Evolutionary conservation across 345 rosid genomes (phyloP), one percentile per base, ranked within the genome.

Genomic region (Psidium guajava): DNA sequence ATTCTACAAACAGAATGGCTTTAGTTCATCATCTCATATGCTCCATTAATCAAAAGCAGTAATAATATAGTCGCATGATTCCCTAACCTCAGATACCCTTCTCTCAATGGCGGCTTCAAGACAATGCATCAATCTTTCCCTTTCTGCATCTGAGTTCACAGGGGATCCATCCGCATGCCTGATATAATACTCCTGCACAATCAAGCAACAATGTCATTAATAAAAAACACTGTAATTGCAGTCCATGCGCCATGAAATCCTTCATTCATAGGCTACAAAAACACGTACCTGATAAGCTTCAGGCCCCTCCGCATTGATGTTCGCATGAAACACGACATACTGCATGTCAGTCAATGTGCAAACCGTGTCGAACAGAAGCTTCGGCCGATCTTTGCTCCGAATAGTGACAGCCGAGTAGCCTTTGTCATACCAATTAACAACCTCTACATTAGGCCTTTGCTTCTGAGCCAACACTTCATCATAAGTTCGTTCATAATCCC

Each of bases 91-190:
- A 77, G 98, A 97, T 8, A 94, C 98, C 91, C 99, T 90, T 89
- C 99, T 93, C 87, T 94, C 92, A 84, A 97, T 93, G 54, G 98
- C 99, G 54, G 99, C 99, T 95, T 95, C 96, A 54, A 97, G 95
- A 87, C 99, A 97, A 73, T 95, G 96, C 82, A 92, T 93, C 69
- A 97, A 92, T 83, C 98, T 92, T 85, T 93, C 92, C 88, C 92
- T 93, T 91, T 96, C 98, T 0, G 95, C 95, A 82, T 95, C 98
- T 18, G 94, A 94, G 83, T 93, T 95, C 64, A 97, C 93, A 82
- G 99, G 96, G 77, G 95, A 95, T 83, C 99, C 98, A 86, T 97
- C 99, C 50, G 92, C 80, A 89, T 97, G 98, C 88, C 96, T 91
- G 89, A 97, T 90, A 81, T 91, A 97, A 85, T 93, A 97, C 87